phyloP scores from a whole-genome alignment of 176 grass and related monocot species.

The Oryza glumipatula region DNA sequence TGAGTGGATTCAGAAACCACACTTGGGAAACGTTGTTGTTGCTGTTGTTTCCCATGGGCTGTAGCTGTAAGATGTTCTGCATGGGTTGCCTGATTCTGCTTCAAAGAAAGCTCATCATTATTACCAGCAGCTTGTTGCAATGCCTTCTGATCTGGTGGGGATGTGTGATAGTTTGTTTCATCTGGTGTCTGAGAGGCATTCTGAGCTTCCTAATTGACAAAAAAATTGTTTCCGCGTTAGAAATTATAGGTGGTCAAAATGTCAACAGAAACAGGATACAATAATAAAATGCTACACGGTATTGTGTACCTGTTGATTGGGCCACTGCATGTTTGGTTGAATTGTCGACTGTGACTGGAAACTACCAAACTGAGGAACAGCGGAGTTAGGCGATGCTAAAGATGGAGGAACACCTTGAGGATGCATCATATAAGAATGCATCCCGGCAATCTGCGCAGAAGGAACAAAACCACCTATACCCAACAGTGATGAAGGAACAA shows the following conservation, averaged over 20 bases:
- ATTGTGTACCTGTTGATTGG: conserved; percentile 52
- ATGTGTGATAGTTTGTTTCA: conserved; percentile 62
- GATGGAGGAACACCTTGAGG: conserved; percentile 68
- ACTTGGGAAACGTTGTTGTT: conserved; percentile 46
- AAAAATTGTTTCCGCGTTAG: conserved; percentile 14
- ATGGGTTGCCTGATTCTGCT: conserved; percentile 54
- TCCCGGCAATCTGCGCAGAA: conserved; percentile 56
- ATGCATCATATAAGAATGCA: conserved; percentile 81
- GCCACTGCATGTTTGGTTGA: conserved; percentile 54
- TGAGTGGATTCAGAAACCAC: conserved; percentile 41
- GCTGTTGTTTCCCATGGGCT: conserved; percentile 47
- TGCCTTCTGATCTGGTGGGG: conserved; percentile 58
- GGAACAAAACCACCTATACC: conserved; percentile 60
- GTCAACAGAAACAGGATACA: conserved; percentile 17
- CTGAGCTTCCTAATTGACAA: conserved; percentile 54
- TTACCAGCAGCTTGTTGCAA: conserved; percentile 45
- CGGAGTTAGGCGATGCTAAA: conserved; percentile 58
- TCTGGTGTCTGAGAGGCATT: conserved; percentile 53
- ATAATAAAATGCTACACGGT: not conserved
- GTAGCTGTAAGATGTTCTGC: conserved; percentile 47
- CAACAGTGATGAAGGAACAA: conserved; percentile 62
- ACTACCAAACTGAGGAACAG: conserved; percentile 65
- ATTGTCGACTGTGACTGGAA: conserved; percentile 46
- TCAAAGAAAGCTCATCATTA: conserved; percentile 41
- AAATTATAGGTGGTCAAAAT: conserved; percentile 15